These are phyloP conservation scores for Paraphaeosphaeria sporulosa DNA, from an alignment of 2,329 filamentous ascomycete genomes.

Conservation along the genomic window DNA sequence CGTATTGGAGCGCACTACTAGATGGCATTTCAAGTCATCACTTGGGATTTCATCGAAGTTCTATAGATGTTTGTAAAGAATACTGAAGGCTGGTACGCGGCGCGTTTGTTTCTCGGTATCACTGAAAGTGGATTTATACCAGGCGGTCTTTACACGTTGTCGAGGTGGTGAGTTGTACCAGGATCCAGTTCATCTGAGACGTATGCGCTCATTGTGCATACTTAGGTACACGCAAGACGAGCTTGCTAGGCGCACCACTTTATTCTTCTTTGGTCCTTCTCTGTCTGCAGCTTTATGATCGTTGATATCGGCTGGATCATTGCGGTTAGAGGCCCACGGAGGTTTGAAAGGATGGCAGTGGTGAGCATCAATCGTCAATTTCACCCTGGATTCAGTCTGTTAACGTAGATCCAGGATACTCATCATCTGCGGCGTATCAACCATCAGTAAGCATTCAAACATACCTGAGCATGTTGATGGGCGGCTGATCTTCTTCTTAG, in stretches of 20 bases:
- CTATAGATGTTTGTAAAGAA: slow-evolving; percentile 37
- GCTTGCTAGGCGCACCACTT: slow-evolving; percentile 1
- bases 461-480: neutral
- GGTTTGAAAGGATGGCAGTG: neutral
- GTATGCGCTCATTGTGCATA: neutral
- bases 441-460: neutral
- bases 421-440: neutral
- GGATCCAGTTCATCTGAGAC: neutral
- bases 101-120: slow-evolving; percentile 19
- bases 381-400: neutral
- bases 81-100: slow-evolving; percentile 3
- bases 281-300: slow-evolving; percentile 9
- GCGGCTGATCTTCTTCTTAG: neutral
- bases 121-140: slow-evolving; percentile 15
- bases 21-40: slow-evolving; percentile 41
- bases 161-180: slow-evolving; percentile 2
- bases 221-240: slow-evolving; percentile 11
- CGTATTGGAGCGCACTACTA: slow-evolving; percentile 39
- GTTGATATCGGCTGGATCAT: slow-evolving; percentile 5
- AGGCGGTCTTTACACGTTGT: slow-evolving; percentile 13
- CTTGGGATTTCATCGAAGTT: slow-evolving; percentile 46
- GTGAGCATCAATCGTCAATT: neutral
- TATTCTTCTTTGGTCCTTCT: slow-evolving; percentile 1
- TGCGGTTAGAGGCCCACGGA: neutral
- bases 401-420: neutral